These are phyloP conservation scores for Aspergillus oerlinghausenensis DNA, from an alignment of 2,329 filamentous ascomycete genomes.

Conservation along the genomic window DNA sequence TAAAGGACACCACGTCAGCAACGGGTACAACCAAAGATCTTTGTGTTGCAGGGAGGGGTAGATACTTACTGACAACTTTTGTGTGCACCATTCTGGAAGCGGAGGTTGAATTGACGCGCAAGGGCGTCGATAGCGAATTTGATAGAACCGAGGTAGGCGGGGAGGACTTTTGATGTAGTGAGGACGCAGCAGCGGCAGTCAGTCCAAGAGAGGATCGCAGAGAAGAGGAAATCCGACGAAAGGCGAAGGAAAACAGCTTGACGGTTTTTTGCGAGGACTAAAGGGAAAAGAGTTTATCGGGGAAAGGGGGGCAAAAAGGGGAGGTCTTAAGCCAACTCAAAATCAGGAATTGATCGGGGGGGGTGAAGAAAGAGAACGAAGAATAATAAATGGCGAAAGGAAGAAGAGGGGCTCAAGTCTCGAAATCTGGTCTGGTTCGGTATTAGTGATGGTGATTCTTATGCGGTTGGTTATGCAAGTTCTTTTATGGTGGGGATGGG, in stretches of 20 bases:
- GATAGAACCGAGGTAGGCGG: conserved; percentile 33
- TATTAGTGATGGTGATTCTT: background rate
- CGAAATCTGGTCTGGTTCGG: background rate
- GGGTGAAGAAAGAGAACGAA: conserved; percentile 11
- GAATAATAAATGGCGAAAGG: conserved; percentile 7
- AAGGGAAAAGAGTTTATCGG: conserved; percentile 8
- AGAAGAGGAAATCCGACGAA: conserved; percentile 61
- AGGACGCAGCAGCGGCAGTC: conserved; percentile 67
- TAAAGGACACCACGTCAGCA: conserved; percentile 13
- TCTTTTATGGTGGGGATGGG: background rate
- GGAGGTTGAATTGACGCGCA: conserved; percentile 37
- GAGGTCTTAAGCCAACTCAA: conserved; percentile 10
- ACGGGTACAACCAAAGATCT: conserved; percentile 7
- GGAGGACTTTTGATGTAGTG: conserved; percentile 58
- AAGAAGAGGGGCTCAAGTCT: conserved; percentile 13
- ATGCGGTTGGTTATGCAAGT: background rate
- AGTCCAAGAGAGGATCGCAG: conserved; percentile 70
- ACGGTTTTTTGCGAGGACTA: conserved; percentile 44
- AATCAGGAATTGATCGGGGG: conserved; percentile 4
- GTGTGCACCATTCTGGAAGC: conserved; percentile 70
- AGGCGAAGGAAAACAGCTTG: conserved; percentile 89
- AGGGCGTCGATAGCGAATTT: conserved; percentile 33
- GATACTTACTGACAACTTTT: conserved; percentile 76
- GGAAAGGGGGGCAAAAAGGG: conserved; percentile 13
- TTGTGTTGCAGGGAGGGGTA: background rate